phyloP scores from a whole-genome alignment of 768 basidiomycete species.

The Leccinum pellstonianum region DNA sequence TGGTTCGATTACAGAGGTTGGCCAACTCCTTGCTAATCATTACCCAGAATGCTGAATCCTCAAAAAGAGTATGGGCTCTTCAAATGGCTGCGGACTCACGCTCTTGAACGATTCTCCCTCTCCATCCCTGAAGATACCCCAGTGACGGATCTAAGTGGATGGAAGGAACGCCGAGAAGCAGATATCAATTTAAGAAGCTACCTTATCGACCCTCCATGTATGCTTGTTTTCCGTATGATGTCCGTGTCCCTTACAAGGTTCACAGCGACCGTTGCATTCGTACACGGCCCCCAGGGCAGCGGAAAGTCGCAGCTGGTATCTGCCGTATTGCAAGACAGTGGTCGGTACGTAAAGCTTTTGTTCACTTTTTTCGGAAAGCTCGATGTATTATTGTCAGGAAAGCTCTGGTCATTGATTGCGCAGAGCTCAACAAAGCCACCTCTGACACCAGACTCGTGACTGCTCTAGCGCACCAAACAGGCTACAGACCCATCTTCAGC shows the following conservation, averaged over 20 bases:
- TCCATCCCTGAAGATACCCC: constrained; percentile 19
- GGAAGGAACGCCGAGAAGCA: constrained; percentile 86
- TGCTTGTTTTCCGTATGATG: constrained; percentile 20
- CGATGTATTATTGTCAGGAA: constrained; percentile 43
- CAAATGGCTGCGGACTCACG: constrained; percentile 69
- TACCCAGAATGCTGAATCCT: neutral
- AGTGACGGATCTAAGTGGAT: constrained; percentile 45
- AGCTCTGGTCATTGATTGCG: constrained; percentile 80
- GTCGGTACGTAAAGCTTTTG: constrained; percentile 40
- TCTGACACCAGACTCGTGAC: constrained; percentile 70
- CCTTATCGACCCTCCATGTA: constrained; percentile 75
- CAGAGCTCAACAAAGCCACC: constrained; percentile 62
- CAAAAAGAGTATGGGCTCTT: constrained; percentile 65
- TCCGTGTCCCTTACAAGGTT: constrained; percentile 8
- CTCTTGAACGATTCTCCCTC: constrained; percentile 51
- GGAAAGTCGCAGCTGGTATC: constrained; percentile 68
- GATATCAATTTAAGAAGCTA: constrained; percentile 65
- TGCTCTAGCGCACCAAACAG: constrained; percentile 75
- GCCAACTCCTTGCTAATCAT: constrained; percentile 12
- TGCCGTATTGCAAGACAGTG: constrained; percentile 48
- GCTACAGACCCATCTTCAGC: constrained; percentile 87
- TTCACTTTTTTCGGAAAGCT: neutral
- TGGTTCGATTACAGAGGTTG: constrained; percentile 81
- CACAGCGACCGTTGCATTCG: constrained; percentile 69
- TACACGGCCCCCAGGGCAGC: constrained; percentile 83